Evolutionary conservation across 225 moss, liverwort and hornwort species (phyloP).

Genomic region (Pleurozium schreberi): DNA sequence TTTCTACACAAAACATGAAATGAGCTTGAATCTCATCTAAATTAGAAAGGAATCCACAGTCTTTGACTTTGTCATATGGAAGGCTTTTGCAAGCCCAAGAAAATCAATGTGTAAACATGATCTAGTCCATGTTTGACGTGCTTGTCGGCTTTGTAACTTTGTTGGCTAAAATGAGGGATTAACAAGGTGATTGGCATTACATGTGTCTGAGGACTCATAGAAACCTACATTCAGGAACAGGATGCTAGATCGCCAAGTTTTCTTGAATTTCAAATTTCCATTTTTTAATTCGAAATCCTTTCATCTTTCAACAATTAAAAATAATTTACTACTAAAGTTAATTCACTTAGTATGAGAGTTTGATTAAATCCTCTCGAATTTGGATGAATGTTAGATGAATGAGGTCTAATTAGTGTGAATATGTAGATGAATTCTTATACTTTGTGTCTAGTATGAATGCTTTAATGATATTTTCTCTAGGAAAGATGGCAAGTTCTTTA

Average conservation of each 20-base stretch:
- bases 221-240: rapidly evolving
- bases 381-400: neutral
- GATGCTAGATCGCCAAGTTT: too few species aligned
- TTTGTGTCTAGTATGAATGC: neutral
- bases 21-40: neutral
- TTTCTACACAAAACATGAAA: neutral
- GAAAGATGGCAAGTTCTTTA: neutral
- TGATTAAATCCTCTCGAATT: neutral
- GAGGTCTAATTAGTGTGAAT: neutral
- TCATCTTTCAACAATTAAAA: neutral
- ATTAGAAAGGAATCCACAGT: neutral
- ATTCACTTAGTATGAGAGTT: neutral
- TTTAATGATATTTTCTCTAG: neutral
- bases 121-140: neutral
- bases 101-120: neutral
- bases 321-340: neutral
- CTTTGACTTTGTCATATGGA: rapidly evolving
- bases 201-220: rapidly evolving
- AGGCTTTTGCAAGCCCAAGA: neutral
- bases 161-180: rapidly evolving
- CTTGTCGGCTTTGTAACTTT: too few species aligned
- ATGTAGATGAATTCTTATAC: neutral
- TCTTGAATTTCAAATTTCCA: neutral
- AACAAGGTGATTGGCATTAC: neutral
- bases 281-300: neutral